phyloP scores from a whole-genome alignment of 306 rosid species.

The Casuarina glauca region DNA sequence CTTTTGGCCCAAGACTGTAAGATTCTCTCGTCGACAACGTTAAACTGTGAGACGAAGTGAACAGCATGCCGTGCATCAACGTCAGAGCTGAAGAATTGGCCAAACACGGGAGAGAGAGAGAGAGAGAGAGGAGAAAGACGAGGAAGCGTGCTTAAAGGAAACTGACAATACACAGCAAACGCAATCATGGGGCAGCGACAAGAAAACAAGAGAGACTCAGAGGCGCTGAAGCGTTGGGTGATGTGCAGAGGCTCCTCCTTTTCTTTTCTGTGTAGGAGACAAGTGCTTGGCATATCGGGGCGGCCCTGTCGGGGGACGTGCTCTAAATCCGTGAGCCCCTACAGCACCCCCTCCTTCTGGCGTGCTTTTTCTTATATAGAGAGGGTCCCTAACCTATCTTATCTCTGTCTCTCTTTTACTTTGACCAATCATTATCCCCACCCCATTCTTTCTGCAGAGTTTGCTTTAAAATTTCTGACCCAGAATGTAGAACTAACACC shows the following conservation, averaged over 20 bases:
- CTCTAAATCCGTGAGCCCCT: constrained; percentile 22
- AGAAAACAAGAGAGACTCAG: neutral
- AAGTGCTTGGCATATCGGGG: constrained; percentile 29
- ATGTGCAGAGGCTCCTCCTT: neutral
- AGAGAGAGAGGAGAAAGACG: constrained; percentile 13
- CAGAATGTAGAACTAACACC: no score
- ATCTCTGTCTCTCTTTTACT: neutral
- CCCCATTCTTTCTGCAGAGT: neutral
- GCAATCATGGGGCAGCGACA: constrained; percentile 1
- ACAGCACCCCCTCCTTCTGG: neutral
- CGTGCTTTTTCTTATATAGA: neutral
- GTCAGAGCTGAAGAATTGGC: neutral
- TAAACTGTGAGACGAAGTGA: no score
- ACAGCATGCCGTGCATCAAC: neutral
- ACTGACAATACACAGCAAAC: constrained; percentile 46
- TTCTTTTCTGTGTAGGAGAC: neutral
- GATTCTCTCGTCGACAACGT: no score
- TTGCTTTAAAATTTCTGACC: neutral
- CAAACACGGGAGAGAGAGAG: neutral
- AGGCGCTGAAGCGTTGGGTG: neutral
- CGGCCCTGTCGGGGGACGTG: constrained; percentile 61
- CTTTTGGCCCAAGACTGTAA: no score
- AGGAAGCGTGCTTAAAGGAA: constrained; percentile 61
- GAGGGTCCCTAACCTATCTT: neutral
- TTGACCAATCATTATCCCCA: neutral